Base-by-base conservation (phyloP, 2,329 filamentous ascomycete species). In the Chrysoporthe puriensis region DNA sequence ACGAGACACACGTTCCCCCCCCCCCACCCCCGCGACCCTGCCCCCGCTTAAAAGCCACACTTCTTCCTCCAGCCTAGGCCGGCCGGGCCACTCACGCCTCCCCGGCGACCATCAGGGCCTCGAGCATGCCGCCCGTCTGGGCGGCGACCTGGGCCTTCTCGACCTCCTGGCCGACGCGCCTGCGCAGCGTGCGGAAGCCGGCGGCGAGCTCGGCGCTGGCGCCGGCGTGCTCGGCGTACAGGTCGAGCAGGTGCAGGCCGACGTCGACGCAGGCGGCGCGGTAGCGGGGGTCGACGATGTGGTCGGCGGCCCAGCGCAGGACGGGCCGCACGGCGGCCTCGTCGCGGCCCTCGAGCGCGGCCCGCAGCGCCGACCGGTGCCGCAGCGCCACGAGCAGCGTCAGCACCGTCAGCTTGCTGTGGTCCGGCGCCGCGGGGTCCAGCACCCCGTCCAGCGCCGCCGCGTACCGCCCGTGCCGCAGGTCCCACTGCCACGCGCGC, bases 81-180 rank as follows among this genome's bases (percentile, higher is more conserved):
- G 26, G 26, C 2, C 26, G 26, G 26, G 0, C 26, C 26, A 2
- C 26, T 67, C 34, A 69, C 18, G 64, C 32, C 57, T 67, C 67
- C 16, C 64, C 69, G 11, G 64, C 84, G 63, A 85, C 83, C 74
- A 91, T 87, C 71, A 88, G 71, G 61, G 81, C 91, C 73, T 95
- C 92, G 71, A 98, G 80, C 94, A 98, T 97, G 2, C 95, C 96
- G 72, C 87, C 87, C 13, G 93, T 94, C 79, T 91, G 89, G 73
- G 88, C 90, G 1, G 95, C 94, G 75, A 91, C 85, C 79, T 97
- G 92, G 32, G 93, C 92, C 74, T 91, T 89, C 78, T 96, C 93
- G 13, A 94, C 91, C 77, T 96, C 92, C 52, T 86, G 82, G 70
- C 88, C 86, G 26, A 98, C 95, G 50, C 90, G 84, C 58, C 85